Percentiles rank a stretch among this genome's conserved stretches.
phyloP scores from a whole-genome alignment of 2,329 filamentous ascomycete species.

The Ophiognomonia clavigignenti-juglandacearum region DNA sequence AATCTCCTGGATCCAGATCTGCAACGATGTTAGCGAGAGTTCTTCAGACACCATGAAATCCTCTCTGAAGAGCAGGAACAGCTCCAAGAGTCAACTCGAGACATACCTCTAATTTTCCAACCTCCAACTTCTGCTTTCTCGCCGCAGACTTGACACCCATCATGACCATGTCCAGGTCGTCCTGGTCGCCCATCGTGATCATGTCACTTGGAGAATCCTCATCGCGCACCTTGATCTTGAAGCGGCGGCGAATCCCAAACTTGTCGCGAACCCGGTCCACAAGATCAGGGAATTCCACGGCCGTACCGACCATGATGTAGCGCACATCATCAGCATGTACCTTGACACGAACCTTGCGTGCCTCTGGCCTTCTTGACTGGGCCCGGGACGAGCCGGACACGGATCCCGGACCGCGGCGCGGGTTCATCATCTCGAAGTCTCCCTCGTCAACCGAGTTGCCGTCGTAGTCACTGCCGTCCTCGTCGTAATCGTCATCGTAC shows the following conservation, averaged over 20 bases:
- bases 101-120: constrained; percentile 93
- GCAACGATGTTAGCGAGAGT: constrained; percentile 18
- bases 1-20: constrained; percentile 31
- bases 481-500: constrained; percentile 78
- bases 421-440: constrained; percentile 73
- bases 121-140: constrained; percentile 69
- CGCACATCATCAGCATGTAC: constrained; percentile 88
- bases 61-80: not conserved
- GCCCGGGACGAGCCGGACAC: constrained; percentile 45
- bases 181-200: constrained; percentile 96
- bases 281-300: constrained; percentile 71
- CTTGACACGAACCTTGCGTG: constrained; percentile 83
- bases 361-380: constrained; percentile 57
- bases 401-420: constrained; percentile 41
- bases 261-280: constrained; percentile 79
- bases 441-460: constrained; percentile 67
- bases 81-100: too few relatives aligned
- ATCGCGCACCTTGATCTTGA: constrained; percentile 85
- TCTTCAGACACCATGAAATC: not conserved
- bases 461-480: constrained; percentile 68
- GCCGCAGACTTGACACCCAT: constrained; percentile 63
- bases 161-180: constrained; percentile 88
- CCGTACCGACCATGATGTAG: constrained; percentile 79
- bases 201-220: constrained; percentile 79
- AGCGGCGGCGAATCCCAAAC: constrained; percentile 69